Conservation (phyloP, 768 basidiomycete genomes). For the Hemileccinum rubropunctum region DNA sequence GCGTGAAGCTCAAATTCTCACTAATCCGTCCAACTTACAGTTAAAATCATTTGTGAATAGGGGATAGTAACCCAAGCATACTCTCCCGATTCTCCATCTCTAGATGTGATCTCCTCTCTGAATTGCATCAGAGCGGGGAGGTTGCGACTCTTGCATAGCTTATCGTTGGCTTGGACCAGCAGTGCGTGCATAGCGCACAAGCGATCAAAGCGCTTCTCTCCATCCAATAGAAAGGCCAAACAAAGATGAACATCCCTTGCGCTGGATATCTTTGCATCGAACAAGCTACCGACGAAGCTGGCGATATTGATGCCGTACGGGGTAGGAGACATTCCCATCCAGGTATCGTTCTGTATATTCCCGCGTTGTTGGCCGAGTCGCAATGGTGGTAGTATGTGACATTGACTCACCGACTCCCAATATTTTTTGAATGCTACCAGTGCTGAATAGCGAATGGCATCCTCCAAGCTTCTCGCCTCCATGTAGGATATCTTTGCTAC, state of each 20-base stretch:
- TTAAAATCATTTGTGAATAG: conserved; percentile 15
- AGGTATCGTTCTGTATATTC: conserved; percentile 15
- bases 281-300: conserved; percentile 33
- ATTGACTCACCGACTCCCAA: conserved; percentile 18
- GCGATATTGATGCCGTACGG: conserved; percentile 29
- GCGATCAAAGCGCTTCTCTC: conserved; percentile 21
- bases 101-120: conserved; percentile 11
- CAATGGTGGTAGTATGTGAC: background rate
- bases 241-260: conserved; percentile 32
- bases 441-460: conserved; percentile 9
- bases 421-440: conserved; percentile 14
- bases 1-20: background rate
- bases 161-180: conserved; percentile 30
- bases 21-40: conserved; percentile 12
- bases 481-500: conserved; percentile 5
- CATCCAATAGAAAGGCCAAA: conserved; percentile 22
- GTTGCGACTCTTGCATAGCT: conserved; percentile 29
- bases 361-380: background rate
- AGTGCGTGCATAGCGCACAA: conserved; percentile 37
- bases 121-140: conserved; percentile 19
- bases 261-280: conserved; percentile 18
- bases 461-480: conserved; percentile 13
- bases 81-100: conserved; percentile 11
- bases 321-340: conserved; percentile 4
- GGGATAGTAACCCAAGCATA: conserved; percentile 21